phyloP scores from a whole-genome alignment of 495 filamentous ascomycete species.

The Trichoderma gamsii region DNA sequence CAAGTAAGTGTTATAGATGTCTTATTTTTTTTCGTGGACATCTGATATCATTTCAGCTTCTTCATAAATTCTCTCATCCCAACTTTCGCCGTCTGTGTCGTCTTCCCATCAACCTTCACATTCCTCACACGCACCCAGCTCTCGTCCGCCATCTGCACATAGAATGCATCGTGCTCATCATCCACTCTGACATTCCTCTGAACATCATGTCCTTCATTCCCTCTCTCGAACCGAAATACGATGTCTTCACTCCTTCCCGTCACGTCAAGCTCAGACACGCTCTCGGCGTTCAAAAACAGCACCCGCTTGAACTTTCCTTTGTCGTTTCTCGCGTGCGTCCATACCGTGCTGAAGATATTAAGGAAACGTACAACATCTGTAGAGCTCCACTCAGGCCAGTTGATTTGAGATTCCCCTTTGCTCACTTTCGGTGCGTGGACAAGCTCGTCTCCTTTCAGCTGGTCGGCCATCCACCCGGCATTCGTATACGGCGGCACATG shows the following conservation, averaged over 20 bases:
- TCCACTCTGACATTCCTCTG: background rate
- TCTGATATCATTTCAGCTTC: background rate
- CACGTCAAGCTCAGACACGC: constrained; percentile 1
- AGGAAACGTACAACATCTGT: constrained; percentile 14
- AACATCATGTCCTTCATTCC: background rate
- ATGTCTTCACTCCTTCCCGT: background rate
- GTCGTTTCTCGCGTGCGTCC: constrained; percentile 21
- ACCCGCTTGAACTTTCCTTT: constrained; percentile 21
- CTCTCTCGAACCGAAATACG: constrained; percentile 3
- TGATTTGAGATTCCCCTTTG: constrained; percentile 27
- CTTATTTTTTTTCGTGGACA: background rate
- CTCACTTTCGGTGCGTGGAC: constrained; percentile 38
- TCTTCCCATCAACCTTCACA: constrained; percentile 33
- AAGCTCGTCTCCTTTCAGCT: constrained; percentile 8
- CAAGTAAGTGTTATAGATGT: background rate
- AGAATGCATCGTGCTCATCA: background rate
- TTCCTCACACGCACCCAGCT: constrained; percentile 23
- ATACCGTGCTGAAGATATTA: constrained; percentile 21
- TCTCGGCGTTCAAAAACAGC: constrained; percentile 22
- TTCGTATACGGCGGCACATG: constrained; percentile 58
- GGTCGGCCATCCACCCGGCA: constrained; percentile 32
- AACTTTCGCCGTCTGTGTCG: constrained; percentile 18
- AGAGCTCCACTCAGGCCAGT: constrained; percentile 22
- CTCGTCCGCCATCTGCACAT: constrained; percentile 10
- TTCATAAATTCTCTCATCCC: background rate